Evolutionary conservation across 257 asterid species (phyloP).

Genomic region (Fraxinus pennsylvanica): DNA sequence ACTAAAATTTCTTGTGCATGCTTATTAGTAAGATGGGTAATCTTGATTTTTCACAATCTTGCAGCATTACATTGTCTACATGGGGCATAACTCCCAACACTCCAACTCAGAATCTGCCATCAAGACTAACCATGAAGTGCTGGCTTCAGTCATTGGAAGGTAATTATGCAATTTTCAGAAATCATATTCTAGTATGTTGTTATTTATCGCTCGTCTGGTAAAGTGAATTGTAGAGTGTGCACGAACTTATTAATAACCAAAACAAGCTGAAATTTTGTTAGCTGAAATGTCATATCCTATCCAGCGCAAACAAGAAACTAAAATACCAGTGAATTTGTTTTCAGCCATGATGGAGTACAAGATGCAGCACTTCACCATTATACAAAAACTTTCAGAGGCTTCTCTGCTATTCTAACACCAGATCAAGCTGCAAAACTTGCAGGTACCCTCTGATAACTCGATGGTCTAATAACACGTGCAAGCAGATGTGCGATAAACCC

Average conservation of each 20-base stretch:
- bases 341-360: conserved; percentile 44
- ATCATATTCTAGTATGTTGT: neutral
- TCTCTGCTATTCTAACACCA: conserved; percentile 64
- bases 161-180: conserved; percentile 9
- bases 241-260: neutral
- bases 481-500: neutral
- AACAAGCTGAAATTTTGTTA: neutral
- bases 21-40: conserved; percentile 12
- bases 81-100: conserved; percentile 52
- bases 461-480: neutral
- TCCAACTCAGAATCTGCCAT: conserved; percentile 46
- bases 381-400: conserved; percentile 53
- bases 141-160: conserved; percentile 61
- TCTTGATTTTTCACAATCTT: conserved; percentile 3
- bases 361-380: conserved; percentile 48
- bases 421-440: conserved; percentile 52
- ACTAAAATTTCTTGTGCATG: neutral
- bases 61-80: conserved; percentile 69
- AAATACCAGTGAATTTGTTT: conserved; percentile 1
- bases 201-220: neutral
- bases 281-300: neutral
- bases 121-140: conserved; percentile 48
- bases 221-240: neutral
- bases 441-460: conserved; percentile 20
- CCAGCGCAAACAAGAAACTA: neutral